phyloP scores from a whole-genome alignment of 2,329 filamentous ascomycete species.

The Fusarium pininemorale region DNA sequence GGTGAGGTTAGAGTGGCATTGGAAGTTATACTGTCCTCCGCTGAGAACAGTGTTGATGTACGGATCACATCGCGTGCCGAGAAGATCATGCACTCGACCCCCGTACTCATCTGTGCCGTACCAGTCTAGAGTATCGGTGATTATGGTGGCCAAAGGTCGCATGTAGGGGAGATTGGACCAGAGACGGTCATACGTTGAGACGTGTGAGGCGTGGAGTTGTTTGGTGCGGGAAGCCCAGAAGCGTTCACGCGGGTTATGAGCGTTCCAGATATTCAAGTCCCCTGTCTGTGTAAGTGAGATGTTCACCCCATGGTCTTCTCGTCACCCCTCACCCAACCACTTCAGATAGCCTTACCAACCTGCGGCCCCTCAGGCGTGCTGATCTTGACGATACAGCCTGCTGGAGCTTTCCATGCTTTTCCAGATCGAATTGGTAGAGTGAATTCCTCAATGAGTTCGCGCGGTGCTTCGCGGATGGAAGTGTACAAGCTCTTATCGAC shows the following conservation, averaged over 20 bases:
- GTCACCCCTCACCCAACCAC: neutral
- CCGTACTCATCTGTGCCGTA: constrained; percentile 71
- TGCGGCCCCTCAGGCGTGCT: constrained; percentile 81
- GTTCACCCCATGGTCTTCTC: neutral
- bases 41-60: constrained; percentile 81
- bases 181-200: constrained; percentile 75
- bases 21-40: constrained; percentile 78
- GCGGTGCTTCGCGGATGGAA: constrained; percentile 62
- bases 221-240: constrained; percentile 85
- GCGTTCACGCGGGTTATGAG: constrained; percentile 77
- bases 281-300: constrained; percentile 51
- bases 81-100: constrained; percentile 77
- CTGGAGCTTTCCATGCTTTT: constrained; percentile 74
- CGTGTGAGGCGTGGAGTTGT: constrained; percentile 80
- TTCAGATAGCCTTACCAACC: constrained; percentile 60
- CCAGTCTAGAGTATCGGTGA: constrained; percentile 70
- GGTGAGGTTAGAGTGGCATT: constrained; percentile 84
- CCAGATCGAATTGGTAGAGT: constrained; percentile 78
- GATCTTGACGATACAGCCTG: constrained; percentile 75
- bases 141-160: constrained; percentile 76
- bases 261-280: constrained; percentile 85
- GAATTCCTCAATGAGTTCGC: constrained; percentile 60
- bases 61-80: constrained; percentile 85
- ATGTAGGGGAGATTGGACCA: constrained; percentile 84
- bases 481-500: constrained; percentile 64